These are phyloP conservation scores for Actinomucor elegans DNA, from an alignment of 371 early-diverging fungal genomes.

Conservation along the genomic window DNA sequence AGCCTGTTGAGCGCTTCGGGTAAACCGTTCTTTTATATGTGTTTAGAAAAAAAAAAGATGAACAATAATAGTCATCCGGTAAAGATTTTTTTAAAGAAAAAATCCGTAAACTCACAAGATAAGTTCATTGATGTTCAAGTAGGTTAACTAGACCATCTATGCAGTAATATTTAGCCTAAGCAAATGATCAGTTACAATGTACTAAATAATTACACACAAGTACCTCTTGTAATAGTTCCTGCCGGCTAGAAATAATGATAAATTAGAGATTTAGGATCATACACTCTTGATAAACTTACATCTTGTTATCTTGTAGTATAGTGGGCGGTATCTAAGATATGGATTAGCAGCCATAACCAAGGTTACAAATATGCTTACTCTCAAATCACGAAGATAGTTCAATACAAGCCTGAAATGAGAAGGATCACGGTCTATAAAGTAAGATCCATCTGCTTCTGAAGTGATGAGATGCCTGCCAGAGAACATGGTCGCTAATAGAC, in stretches of 20 bases:
- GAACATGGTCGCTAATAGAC: constrained; percentile 46
- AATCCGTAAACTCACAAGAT: no score
- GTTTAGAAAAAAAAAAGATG: no score
- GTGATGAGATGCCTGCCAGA: constrained; percentile 36
- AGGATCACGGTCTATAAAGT: constrained; percentile 44
- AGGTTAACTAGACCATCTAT: constrained; percentile 34
- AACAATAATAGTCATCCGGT: no score
- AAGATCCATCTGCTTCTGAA: constrained; percentile 39
- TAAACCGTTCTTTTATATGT: neutral
- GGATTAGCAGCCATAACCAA: neutral
- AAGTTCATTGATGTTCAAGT: constrained; percentile 1
- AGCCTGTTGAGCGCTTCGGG: no score
- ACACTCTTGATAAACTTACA: constrained; percentile 20
- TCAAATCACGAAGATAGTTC: constrained; percentile 35
- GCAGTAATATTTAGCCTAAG: constrained; percentile 41
- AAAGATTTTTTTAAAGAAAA: no score
- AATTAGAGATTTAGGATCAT: neutral
- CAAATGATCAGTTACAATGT: no score
- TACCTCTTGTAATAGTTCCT: constrained; percentile 46
- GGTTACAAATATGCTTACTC: constrained; percentile 14
- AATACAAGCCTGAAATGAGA: constrained; percentile 34
- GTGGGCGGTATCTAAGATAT: constrained; percentile 26
- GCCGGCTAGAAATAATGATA: constrained; percentile 12
- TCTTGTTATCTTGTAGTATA: constrained; percentile 26
- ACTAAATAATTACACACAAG: no score